These are phyloP conservation scores for Bipolaris victoriae DNA, from an alignment of 2,329 filamentous ascomycete species.

Conservation along the genomic window DNA sequence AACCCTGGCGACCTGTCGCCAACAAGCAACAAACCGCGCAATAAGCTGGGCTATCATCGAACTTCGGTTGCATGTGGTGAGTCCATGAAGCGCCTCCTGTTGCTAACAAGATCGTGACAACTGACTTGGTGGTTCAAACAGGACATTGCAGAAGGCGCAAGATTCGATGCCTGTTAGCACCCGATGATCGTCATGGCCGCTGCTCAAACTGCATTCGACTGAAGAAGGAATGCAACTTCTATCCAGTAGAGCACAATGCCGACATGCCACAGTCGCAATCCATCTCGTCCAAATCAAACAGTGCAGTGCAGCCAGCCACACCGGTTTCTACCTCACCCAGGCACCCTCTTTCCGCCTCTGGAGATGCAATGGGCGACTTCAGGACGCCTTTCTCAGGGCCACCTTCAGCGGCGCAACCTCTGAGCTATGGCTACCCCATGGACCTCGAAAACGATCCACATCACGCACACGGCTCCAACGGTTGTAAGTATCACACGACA, in stretches of 20 bases:
- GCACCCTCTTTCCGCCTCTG: slow-evolving; percentile 30
- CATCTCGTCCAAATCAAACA: slow-evolving; percentile 53
- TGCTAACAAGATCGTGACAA: slow-evolving; percentile 1
- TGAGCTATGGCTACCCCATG: slow-evolving; percentile 34
- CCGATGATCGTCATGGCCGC: slow-evolving; percentile 73
- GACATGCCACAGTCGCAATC: slow-evolving; percentile 55
- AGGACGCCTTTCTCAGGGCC: slow-evolving; percentile 32
- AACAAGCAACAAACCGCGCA: slow-evolving; percentile 72
- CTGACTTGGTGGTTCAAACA: slow-evolving; percentile 50
- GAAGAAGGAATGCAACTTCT: slow-evolving; percentile 94
- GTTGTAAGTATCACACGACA: slow-evolving; percentile 30
- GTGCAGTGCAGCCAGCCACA: slow-evolving; percentile 50
- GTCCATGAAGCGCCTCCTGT: slow-evolving; percentile 49
- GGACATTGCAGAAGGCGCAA: slow-evolving; percentile 92
- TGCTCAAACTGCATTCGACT: slow-evolving; percentile 93
- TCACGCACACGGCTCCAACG: slow-evolving; percentile 29
- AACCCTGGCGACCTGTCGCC: slow-evolving; percentile 54
- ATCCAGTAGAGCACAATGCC: slow-evolving; percentile 79
- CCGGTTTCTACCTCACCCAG: slow-evolving; percentile 59
- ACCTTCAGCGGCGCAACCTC: slow-evolving; percentile 19
- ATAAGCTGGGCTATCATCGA: slow-evolving; percentile 93
- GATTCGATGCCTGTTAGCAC: slow-evolving; percentile 83
- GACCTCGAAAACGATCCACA: slow-evolving; percentile 39
- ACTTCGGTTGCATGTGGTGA: slow-evolving; percentile 95
- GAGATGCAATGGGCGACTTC: slow-evolving; percentile 44